Evolutionary conservation across 129 eudicot genomes (phyloP).

Genomic region (Flaveria trinervia): DNA sequence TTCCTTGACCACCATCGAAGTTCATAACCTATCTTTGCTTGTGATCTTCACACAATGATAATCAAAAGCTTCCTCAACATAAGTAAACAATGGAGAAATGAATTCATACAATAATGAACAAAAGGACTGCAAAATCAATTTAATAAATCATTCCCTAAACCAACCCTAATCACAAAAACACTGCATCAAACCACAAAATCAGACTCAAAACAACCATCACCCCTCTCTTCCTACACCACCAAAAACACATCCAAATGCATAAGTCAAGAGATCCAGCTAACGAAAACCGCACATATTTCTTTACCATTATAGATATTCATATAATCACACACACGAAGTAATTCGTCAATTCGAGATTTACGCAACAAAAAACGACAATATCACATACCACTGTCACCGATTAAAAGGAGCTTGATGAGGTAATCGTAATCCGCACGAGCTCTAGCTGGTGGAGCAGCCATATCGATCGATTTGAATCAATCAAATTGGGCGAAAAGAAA

Average conservation of each 20-base stretch:
- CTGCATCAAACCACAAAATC: neutral
- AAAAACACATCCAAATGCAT: slow-evolving; percentile 5
- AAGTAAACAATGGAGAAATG: neutral
- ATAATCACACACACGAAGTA: neutral
- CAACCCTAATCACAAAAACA: slow-evolving; percentile 12
- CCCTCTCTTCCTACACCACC: neutral
- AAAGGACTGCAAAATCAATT: no score
- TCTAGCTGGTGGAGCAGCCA: slow-evolving; percentile 95
- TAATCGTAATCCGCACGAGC: slow-evolving; percentile 88
- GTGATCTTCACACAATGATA: neutral
- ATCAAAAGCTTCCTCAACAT: neutral
- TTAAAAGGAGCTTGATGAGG: slow-evolving; percentile 79
- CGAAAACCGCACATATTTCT: neutral
- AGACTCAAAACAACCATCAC: neutral
- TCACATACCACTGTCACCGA: slow-evolving; percentile 85
- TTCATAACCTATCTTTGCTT: neutral
- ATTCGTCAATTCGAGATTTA: neutral
- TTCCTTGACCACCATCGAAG: neutral
- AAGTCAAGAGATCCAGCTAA: neutral
- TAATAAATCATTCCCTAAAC: neutral
- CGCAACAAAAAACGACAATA: neutral
- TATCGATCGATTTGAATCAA: slow-evolving; percentile 39
- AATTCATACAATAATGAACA: no score
- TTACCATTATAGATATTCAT: neutral
- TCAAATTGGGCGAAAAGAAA: slow-evolving; percentile 19